Base-by-base conservation (phyloP, 2,329 filamentous ascomycete genomes). In the Lachnellula subtilissima region DNA sequence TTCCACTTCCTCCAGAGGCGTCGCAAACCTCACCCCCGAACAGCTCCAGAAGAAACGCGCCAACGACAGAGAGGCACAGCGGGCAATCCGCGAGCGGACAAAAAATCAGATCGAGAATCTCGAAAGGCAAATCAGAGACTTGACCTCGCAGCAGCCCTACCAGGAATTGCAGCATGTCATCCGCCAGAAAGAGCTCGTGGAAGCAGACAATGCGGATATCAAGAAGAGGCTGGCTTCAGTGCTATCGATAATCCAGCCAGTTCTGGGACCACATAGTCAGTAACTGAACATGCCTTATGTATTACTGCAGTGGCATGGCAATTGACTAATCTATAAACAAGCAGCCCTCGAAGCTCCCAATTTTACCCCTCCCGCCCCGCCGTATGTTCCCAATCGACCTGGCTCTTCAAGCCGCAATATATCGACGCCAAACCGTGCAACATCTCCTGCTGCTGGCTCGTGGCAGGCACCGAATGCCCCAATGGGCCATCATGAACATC, bases 1-100 rank as follows among this genome's bases (percentile, higher is more conserved):
- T 25, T 25, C 25, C 25, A 25, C 86, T 52, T 83, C 90, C 63
- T 91, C 89, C 57, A 77, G 85, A 50, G 84, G 85, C 17, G 91
- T 96, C 55, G 91, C 91, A 61, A 94, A 90, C 68, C 80, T 96
- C 69, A 95, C 90, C 11, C 88, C 91, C 5, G 88, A 92, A 59
- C 92, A 96, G 73, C 82, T 96, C 57, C 89, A 88, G 32, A 88
- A 91, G 72, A 97, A 96, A 77, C 82, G 92, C 61, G 90, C 90
- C 67, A 96, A 96, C 75, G 91, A 96, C 72, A 84, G 91, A 60
- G 90, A 96, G 73, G 91, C 91, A 40, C 91, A 96, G 74, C 83
- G 91, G 46, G 90, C 90, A 40, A 96, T 96, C 61, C 81, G 91
- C 50, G 89, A 91, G 71, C 82, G 91, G 65, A 96, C 91, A 40